Evolutionary conservation across 108 stramenopile genomes (phyloP).

Genomic region (Nannochloropsis oceanica): DNA sequence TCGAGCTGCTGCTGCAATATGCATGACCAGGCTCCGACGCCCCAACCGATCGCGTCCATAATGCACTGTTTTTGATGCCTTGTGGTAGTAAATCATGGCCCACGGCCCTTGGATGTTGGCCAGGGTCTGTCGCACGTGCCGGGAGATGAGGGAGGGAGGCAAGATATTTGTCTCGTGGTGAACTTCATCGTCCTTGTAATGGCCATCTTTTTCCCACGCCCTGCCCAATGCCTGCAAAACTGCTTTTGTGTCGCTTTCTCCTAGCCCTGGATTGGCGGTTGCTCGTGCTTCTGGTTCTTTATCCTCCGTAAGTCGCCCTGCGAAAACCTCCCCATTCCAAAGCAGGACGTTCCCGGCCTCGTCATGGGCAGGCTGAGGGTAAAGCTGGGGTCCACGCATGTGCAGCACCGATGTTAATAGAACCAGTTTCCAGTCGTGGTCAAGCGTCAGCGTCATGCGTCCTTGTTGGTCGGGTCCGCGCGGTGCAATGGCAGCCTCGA

Average conservation of each 20-base stretch:
- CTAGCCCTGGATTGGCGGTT: neutral
- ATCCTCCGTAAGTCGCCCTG: neutral
- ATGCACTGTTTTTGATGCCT: neutral
- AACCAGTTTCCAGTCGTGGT: neutral
- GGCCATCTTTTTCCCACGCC: neutral
- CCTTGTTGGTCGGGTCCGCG: neutral
- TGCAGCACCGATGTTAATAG: conserved; percentile 30
- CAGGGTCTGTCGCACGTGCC: conserved; percentile 1
- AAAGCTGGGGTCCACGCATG: conserved; percentile 17
- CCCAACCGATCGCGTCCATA: conserved; percentile 39
- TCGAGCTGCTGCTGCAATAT: neutral
- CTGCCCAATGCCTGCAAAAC: neutral
- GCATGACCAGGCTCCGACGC: conserved; percentile 27
- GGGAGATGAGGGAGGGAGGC: neutral
- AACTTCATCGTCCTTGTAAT: neutral
- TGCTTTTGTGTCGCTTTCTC: neutral
- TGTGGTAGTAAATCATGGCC: conserved; percentile 23
- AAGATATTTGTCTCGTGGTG: neutral
- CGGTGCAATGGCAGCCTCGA: neutral
- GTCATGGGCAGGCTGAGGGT: conserved; percentile 19
- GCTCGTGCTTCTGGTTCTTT: neutral
- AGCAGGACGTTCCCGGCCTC: conserved; percentile 27
- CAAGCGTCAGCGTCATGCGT: neutral
- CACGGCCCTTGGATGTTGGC: conserved; percentile 25
- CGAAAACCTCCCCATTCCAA: conserved; percentile 42